phyloP scores from a whole-genome alignment of 345 rosid species.

The Cardamine resedifolia region DNA sequence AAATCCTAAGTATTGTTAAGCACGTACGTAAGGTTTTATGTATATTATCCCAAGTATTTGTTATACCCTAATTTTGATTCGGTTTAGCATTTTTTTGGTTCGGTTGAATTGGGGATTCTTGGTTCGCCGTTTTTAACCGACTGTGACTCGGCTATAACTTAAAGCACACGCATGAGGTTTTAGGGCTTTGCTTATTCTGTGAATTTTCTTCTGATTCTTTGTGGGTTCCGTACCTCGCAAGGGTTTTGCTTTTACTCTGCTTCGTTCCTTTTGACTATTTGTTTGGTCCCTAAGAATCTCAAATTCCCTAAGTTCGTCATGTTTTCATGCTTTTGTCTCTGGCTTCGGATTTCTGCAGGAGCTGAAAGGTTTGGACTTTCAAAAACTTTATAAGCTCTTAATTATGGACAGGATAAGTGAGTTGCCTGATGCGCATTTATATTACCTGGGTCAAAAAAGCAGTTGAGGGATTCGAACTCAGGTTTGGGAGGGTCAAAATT shows the following conservation, averaged over 20 bases:
- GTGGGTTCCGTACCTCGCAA: neutral
- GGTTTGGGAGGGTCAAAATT: too few species aligned
- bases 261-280: neutral
- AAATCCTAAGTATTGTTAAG: too few species aligned
- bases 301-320: neutral
- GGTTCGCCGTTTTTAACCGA: too few species aligned
- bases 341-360: neutral
- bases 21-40: too few species aligned
- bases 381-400: neutral
- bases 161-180: neutral
- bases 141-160: too few species aligned
- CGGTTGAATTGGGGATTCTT: too few species aligned
- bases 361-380: neutral
- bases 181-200: neutral
- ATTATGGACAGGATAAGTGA: conserved; percentile 1
- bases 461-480: too few species aligned
- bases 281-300: neutral
- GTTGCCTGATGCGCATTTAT: too few species aligned
- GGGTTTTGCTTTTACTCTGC: neutral
- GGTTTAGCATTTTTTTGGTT: too few species aligned
- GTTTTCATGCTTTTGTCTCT: neutral
- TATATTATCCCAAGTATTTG: too few species aligned
- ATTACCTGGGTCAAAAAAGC: too few species aligned
- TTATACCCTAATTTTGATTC: too few species aligned
- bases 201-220: neutral